phyloP scores from a whole-genome alignment of 1,284 basidiomycete species.

The Sanghuangporus baumii region DNA sequence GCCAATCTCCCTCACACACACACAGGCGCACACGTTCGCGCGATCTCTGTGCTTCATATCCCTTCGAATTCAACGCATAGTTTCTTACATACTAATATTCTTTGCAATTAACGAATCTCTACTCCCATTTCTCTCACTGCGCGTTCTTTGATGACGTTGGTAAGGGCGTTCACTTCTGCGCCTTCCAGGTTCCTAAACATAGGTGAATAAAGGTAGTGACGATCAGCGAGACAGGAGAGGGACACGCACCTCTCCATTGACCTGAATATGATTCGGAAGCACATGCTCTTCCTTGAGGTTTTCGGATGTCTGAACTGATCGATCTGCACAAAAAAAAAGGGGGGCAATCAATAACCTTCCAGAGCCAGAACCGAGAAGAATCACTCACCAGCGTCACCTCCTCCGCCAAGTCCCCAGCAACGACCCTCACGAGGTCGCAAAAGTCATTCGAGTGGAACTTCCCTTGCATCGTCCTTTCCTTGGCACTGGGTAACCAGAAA shows the following conservation, averaged over 20 bases:
- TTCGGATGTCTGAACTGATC: conserved; percentile 93
- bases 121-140: conserved; percentile 62
- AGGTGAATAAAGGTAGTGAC: neutral
- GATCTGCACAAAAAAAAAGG: conserved; percentile 46
- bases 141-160: conserved; percentile 49
- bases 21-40: too few relatives aligned
- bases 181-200: conserved; percentile 74
- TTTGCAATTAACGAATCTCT: conserved; percentile 63
- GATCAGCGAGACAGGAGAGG: conserved; percentile 4
- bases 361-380: neutral
- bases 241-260: conserved; percentile 85
- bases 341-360: neutral
- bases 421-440: conserved; percentile 90
- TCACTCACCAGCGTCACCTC: conserved; percentile 75
- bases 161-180: conserved; percentile 82
- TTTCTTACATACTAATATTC: conserved; percentile 15
- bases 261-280: conserved; percentile 91
- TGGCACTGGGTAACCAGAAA: conserved; percentile 69
- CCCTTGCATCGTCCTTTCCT: conserved; percentile 3
- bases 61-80: neutral
- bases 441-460: conserved; percentile 92
- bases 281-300: conserved; percentile 73
- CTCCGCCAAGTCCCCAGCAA: conserved; percentile 89
- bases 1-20: too few relatives aligned
- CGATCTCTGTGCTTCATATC: neutral